Conservation (phyloP, 1,284 basidiomycete species). For the Cutaneotrichosporon cavernicola region DNA sequence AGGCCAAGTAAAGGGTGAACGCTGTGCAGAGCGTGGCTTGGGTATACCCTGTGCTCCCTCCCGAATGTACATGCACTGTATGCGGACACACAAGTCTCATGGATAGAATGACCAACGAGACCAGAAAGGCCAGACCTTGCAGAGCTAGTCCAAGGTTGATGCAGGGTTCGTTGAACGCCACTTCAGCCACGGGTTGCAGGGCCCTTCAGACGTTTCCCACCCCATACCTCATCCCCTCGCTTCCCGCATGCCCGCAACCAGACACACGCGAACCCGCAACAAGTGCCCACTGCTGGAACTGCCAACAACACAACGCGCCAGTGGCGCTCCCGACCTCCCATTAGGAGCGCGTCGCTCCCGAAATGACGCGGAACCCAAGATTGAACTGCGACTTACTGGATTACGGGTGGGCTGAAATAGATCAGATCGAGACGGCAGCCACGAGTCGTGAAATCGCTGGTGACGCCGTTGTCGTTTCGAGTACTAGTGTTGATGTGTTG, state of each 20-base stretch:
- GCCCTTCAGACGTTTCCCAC: too few relatives aligned
- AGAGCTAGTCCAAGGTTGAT: background rate
- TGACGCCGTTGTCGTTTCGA: background rate
- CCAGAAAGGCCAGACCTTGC: background rate
- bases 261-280: background rate
- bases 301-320: background rate
- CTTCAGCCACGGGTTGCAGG: background rate
- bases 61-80: too few relatives aligned
- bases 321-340: background rate
- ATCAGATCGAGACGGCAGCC: background rate
- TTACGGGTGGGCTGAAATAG: background rate
- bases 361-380: background rate
- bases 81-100: background rate
- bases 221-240: background rate
- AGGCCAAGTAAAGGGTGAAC: background rate
- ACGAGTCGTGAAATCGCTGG: background rate
- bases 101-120: background rate
- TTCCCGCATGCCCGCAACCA: too few relatives aligned
- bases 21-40: background rate
- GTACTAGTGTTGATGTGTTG: too few relatives aligned
- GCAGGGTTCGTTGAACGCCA: background rate
- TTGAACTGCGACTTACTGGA: background rate
- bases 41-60: too few relatives aligned
- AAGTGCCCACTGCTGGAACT: background rate
- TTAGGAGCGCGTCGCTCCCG: background rate